These are phyloP conservation scores for Leptosphaerulina australis DNA, from an alignment of 2,329 filamentous ascomycete species.

Conservation along the genomic window DNA sequence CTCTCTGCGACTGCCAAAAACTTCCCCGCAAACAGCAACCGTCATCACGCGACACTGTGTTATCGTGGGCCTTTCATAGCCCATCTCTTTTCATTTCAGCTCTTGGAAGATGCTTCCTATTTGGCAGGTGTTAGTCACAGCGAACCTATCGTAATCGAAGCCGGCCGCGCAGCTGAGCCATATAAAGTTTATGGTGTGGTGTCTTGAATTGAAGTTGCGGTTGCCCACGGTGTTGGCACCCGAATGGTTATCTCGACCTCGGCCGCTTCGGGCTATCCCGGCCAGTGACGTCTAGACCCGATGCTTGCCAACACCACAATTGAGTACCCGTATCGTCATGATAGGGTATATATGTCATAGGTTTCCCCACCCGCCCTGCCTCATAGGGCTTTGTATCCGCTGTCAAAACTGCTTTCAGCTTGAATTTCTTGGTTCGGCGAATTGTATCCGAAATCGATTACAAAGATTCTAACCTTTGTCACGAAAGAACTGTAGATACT, in stretches of 20 bases:
- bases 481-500: slow-evolving; percentile 4
- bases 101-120: slow-evolving; percentile 4
- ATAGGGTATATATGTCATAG: slow-evolving; percentile 19
- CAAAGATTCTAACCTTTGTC: slow-evolving; percentile 6
- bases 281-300: slow-evolving; percentile 20
- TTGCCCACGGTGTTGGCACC: slow-evolving; percentile 13
- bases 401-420: slow-evolving; percentile 12
- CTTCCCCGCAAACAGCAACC: not conserved
- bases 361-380: slow-evolving; percentile 14
- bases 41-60: slow-evolving; percentile 6
- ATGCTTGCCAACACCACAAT: slow-evolving; percentile 13
- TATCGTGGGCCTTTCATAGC: not conserved
- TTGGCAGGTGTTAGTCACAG: not conserved
- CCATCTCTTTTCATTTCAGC: slow-evolving; percentile 2
- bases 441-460: slow-evolving; percentile 11
- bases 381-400: slow-evolving; percentile 11
- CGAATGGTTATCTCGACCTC: slow-evolving; percentile 20
- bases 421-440: slow-evolving; percentile 9
- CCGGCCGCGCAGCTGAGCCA: slow-evolving; percentile 16
- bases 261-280: slow-evolving; percentile 17
- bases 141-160: slow-evolving; percentile 2
- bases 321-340: slow-evolving; percentile 19
- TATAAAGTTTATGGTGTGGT: slow-evolving; percentile 6
- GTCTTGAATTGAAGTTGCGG: slow-evolving; percentile 3
- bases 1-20: not conserved